Evolutionary conservation across 2,329 filamentous ascomycete genomes (phyloP).

Genomic region (Epichloe gansuensis): DNA sequence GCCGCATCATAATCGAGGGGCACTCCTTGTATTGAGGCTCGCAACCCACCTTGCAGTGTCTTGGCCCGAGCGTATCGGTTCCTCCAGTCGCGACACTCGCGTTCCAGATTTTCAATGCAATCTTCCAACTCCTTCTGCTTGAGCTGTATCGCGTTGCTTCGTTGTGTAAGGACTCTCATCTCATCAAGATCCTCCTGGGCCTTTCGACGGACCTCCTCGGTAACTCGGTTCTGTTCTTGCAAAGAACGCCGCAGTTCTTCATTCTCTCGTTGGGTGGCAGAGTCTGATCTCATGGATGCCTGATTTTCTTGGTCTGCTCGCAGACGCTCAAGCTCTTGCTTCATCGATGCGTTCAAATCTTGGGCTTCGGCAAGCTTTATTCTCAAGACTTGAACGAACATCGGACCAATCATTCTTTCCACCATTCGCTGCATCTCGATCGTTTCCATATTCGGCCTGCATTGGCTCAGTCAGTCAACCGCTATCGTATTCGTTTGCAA

Average conservation of each 20-base stretch:
- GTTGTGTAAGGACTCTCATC: slow-evolving; percentile 76
- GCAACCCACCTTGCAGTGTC: slow-evolving; percentile 71
- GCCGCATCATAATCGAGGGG: slow-evolving; percentile 57
- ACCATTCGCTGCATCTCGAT: slow-evolving; percentile 37
- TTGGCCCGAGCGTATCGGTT: slow-evolving; percentile 79
- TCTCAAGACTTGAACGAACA: slow-evolving; percentile 55
- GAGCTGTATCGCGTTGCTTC: slow-evolving; percentile 67
- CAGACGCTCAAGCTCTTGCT: slow-evolving; percentile 65
- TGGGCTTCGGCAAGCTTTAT: slow-evolving; percentile 64
- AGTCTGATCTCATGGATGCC: slow-evolving; percentile 26
- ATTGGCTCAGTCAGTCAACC: slow-evolving; percentile 10
- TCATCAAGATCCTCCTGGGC: slow-evolving; percentile 74
- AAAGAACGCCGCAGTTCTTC: slow-evolving; percentile 53
- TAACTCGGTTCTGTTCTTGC: slow-evolving; percentile 65
- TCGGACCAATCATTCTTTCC: slow-evolving; percentile 61
- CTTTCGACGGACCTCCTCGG: slow-evolving; percentile 75
- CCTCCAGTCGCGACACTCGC: slow-evolving; percentile 82
- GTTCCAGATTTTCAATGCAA: slow-evolving; percentile 64
- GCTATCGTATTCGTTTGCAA: background rate
- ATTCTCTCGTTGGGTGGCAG: slow-evolving; percentile 55
- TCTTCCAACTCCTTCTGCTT: slow-evolving; percentile 68
- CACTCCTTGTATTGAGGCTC: slow-evolving; percentile 68
- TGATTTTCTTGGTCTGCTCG: slow-evolving; percentile 36
- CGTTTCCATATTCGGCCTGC: slow-evolving; percentile 55
- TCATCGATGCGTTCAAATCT: slow-evolving; percentile 65